Evolutionary conservation across 495 filamentous ascomycete species (phyloP).

Genomic region (Talaromyces nanjingensis): DNA sequence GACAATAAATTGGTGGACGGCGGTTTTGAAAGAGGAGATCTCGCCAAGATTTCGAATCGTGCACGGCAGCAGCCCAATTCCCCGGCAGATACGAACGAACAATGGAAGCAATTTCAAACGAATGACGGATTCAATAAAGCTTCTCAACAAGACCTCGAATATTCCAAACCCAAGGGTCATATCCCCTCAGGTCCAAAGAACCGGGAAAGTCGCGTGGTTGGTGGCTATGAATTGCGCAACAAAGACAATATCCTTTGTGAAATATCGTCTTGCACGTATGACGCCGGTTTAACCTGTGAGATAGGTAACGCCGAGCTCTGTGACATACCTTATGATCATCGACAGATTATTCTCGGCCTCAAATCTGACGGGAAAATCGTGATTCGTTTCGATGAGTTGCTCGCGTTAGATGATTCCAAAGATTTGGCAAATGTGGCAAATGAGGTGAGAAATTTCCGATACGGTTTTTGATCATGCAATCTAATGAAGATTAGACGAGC

Average conservation of each 20-base stretch:
- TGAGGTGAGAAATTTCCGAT: conserved; percentile 18
- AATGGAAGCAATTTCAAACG: conserved; percentile 2
- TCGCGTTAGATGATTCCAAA: conserved; percentile 29
- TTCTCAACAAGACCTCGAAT: background rate
- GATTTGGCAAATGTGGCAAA: conserved; percentile 17
- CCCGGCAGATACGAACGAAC: background rate
- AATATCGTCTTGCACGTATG: conserved; percentile 34
- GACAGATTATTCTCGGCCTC: background rate
- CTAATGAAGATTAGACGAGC: conserved; percentile 7
- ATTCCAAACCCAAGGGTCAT: background rate
- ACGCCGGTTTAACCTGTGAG: conserved; percentile 20
- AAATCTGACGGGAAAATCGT: conserved; percentile 20
- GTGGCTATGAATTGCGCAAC: background rate
- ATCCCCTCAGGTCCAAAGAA: too few relatives aligned
- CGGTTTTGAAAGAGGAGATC: background rate
- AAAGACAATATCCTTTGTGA: conserved; percentile 3
- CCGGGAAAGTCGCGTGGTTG: background rate
- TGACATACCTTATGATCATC: conserved; percentile 17
- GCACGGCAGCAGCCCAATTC: background rate
- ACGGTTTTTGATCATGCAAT: background rate
- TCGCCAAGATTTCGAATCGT: background rate
- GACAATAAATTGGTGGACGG: background rate
- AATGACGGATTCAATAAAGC: background rate
- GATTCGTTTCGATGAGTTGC: conserved; percentile 36
- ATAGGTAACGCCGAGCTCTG: conserved; percentile 33